phyloP scores from a whole-genome alignment of 371 early-diverging fungal species.

The Mortierella sp. region DNA sequence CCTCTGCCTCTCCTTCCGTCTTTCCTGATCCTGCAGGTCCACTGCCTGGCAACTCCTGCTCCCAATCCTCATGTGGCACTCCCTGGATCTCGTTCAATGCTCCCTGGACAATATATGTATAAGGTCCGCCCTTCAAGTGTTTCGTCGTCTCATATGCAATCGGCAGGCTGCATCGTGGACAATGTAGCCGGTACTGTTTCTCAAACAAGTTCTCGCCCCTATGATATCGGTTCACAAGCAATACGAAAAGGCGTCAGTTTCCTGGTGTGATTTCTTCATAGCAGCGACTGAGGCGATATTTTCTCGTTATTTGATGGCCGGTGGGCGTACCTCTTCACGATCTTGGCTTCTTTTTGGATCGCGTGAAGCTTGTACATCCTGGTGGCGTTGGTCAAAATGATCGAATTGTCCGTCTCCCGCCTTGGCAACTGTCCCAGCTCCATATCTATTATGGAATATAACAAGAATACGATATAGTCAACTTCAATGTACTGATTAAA shows the following conservation, averaged over 20 bases:
- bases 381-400: constrained; percentile 72
- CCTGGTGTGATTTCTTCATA: background rate
- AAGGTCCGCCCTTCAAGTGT: constrained; percentile 67
- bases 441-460: constrained; percentile 29
- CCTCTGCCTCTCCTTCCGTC: background rate
- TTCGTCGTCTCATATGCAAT: constrained; percentile 75
- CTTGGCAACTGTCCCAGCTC: constrained; percentile 71
- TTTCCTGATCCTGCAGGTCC: background rate
- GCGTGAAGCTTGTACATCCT: constrained; percentile 75
- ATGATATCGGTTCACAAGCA: background rate
- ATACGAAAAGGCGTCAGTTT: background rate
- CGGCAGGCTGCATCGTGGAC: constrained; percentile 70
- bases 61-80: constrained; percentile 55
- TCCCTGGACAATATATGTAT: constrained; percentile 74
- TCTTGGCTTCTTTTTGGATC: constrained; percentile 60
- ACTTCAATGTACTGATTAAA: background rate
- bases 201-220: constrained; percentile 68
- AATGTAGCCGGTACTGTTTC: constrained; percentile 73
- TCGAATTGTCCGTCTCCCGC: constrained; percentile 74
- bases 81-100: constrained; percentile 74
- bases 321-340: constrained; percentile 62
- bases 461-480: background rate
- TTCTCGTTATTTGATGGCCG: background rate
- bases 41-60: constrained; percentile 34
- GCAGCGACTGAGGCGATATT: no score